phyloP scores from a whole-genome alignment of 2,329 filamentous ascomycete species.

The Elsinoe necatrix region DNA sequence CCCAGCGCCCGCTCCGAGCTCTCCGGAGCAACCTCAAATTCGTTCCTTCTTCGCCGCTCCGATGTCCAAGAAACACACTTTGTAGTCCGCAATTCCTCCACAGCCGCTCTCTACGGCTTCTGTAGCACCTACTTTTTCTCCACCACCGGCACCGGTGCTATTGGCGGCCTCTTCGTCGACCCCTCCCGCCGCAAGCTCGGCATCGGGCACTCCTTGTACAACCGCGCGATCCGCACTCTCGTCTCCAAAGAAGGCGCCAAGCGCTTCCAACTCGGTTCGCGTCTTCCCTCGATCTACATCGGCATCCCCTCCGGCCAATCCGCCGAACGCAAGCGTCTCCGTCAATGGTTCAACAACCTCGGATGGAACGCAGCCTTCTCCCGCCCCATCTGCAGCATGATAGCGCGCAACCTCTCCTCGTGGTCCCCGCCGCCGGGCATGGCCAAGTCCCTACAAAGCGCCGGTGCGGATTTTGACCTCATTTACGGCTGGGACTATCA shows the following conservation, averaged over 20 bases:
- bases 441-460: constrained; percentile 61
- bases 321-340: constrained; percentile 50
- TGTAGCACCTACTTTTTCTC: constrained; percentile 78
- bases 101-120: constrained; percentile 83
- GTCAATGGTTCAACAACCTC: constrained; percentile 80
- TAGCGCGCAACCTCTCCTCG: constrained; percentile 59
- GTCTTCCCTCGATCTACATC: constrained; percentile 75
- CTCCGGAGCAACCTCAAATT: constrained; percentile 58
- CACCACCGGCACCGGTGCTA: constrained; percentile 60
- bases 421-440: constrained; percentile 74
- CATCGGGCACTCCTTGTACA: constrained; percentile 82
- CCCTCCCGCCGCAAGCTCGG: constrained; percentile 68
- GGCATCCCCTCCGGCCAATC: constrained; percentile 67
- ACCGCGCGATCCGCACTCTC: constrained; percentile 69
- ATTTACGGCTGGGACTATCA: constrained; percentile 73
- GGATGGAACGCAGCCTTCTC: constrained; percentile 73
- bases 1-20: constrained; percentile 62
- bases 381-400: constrained; percentile 60
- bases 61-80: constrained; percentile 76
- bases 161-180: constrained; percentile 85
- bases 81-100: constrained; percentile 89
- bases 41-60: constrained; percentile 64
- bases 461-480: constrained; percentile 71
- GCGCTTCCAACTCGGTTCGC: constrained; percentile 71
- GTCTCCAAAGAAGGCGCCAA: constrained; percentile 63